phyloP scores from a whole-genome alignment of 2,329 filamentous ascomycete genomes.

The Myriangium duriaei region DNA sequence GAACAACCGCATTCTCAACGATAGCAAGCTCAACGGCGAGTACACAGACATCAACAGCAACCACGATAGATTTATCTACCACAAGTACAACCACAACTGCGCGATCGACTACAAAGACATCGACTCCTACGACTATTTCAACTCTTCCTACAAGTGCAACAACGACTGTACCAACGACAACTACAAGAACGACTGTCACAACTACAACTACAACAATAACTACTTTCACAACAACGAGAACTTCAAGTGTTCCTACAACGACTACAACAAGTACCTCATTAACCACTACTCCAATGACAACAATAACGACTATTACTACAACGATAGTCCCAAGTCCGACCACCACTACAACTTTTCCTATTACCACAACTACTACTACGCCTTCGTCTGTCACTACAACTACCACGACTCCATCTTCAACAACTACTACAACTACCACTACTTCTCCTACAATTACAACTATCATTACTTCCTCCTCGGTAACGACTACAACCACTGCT shows the following conservation, averaged over 20 bases:
- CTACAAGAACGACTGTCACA: constrained; percentile 4
- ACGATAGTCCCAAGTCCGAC: constrained; percentile 9
- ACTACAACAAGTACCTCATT: constrained; percentile 14
- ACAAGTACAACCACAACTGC: no score
- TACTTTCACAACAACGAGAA: constrained; percentile 1
- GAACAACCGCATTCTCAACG: no score
- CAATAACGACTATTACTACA: constrained; percentile 6
- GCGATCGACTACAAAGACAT: no score
- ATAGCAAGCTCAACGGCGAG: no score
- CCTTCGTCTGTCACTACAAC: constrained; percentile 4
- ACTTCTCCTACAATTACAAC: constrained; percentile 4
- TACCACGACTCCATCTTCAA: constrained; percentile 2
- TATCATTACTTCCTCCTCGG: background rate
- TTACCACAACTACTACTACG: constrained; percentile 2
- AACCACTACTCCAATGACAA: constrained; percentile 13
- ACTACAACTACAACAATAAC: constrained; percentile 9
- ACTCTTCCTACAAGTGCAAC: constrained; percentile 4
- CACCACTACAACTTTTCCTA: constrained; percentile 11
- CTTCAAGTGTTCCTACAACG: constrained; percentile 3
- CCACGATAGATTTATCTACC: background rate
- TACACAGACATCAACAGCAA: background rate
- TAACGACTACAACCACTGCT: no score
- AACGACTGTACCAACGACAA: constrained; percentile 8
- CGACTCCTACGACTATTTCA: no score
- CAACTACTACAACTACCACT: constrained; percentile 2